Evolutionary conservation across 225 moss, liverwort and hornwort genomes (phyloP).

Genomic region (Marchantia polymorpha): DNA sequence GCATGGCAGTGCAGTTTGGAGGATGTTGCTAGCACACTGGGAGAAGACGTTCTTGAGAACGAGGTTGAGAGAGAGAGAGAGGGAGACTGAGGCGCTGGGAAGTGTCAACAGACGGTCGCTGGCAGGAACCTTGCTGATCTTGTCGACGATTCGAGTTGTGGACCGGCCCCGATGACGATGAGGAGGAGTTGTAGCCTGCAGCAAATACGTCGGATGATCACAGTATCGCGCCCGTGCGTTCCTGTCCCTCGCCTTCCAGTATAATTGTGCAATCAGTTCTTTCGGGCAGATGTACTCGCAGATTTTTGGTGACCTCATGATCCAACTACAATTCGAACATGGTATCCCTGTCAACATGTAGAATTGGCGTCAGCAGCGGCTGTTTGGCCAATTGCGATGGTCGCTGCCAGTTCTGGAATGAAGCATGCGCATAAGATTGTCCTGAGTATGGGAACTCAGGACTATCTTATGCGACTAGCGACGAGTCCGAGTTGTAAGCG

Average conservation of each 20-base stretch:
- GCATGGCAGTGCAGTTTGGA: too few species aligned
- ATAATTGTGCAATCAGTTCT: background rate
- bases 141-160: background rate
- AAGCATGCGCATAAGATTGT: background rate
- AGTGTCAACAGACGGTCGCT: background rate
- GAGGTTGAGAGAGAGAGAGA: background rate
- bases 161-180: background rate
- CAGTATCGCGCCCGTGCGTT: slow-evolving; percentile 38
- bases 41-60: background rate
- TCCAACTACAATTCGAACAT: too few species aligned
- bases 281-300: too few species aligned
- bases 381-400: too few species aligned
- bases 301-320: too few species aligned
- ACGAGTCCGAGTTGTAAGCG: background rate
- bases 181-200: slow-evolving; percentile 30
- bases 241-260: too few species aligned
- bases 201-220: slow-evolving; percentile 36
- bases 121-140: too few species aligned
- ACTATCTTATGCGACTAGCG: background rate
- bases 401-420: background rate
- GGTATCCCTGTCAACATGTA: too few species aligned
- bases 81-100: background rate
- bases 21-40: too few species aligned
- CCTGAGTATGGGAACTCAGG: background rate
- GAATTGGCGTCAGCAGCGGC: background rate